These are phyloP conservation scores for Metschnikowia amazonensis DNA, from an alignment of 805 yeast genomes.

Conservation along the genomic window DNA sequence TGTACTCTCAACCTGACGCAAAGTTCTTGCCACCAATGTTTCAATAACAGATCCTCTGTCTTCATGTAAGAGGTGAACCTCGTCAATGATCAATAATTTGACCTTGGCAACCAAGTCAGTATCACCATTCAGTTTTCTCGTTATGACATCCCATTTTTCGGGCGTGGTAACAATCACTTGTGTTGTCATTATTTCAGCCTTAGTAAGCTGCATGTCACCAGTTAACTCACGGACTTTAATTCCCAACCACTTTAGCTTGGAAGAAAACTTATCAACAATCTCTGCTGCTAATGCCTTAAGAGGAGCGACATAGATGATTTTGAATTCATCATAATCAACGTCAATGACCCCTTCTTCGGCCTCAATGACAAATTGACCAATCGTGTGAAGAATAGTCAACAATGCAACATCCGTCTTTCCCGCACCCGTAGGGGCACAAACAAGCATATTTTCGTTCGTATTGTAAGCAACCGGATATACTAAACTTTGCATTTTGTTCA, in stretches of 20 bases:
- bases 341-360: conserved; percentile 47
- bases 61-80: conserved; percentile 93
- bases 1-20: conserved; percentile 89
- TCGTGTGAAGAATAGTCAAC: conserved; percentile 48
- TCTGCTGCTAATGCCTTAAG: conserved; percentile 94
- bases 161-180: conserved; percentile 93
- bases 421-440: conserved; percentile 23
- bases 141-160: conserved; percentile 94
- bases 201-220: conserved; percentile 92
- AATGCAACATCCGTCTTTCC: conserved; percentile 23
- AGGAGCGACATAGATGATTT: conserved; percentile 90
- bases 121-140: conserved; percentile 80
- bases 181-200: conserved; percentile 72
- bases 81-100: conserved; percentile 85
- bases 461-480: conserved; percentile 90
- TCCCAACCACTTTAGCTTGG: conserved; percentile 78
- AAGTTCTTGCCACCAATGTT: conserved; percentile 66
- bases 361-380: conserved; percentile 64
- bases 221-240: conserved; percentile 84
- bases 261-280: conserved; percentile 83
- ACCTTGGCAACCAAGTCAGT: conserved; percentile 57
- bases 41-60: conserved; percentile 98
- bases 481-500: conserved; percentile 86
- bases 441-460: conserved; percentile 82
- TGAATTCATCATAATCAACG: conserved; percentile 79